A percentile compares a stretch with the other conserved stretches of the same genome.
phyloP scores from a whole-genome alignment of 208 protist genomes.

The Acanthamoeba triangularis region DNA sequence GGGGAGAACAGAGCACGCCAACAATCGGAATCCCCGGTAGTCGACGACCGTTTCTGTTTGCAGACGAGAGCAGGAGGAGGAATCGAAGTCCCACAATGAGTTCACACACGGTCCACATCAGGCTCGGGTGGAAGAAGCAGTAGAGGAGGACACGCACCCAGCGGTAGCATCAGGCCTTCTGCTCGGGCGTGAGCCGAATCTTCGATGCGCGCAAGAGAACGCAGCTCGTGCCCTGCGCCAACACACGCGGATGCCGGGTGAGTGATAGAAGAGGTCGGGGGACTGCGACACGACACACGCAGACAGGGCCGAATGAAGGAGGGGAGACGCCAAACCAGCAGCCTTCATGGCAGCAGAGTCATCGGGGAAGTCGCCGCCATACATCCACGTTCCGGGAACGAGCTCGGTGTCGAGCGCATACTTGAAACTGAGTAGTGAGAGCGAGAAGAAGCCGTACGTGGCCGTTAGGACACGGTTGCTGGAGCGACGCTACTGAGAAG shows the following conservation, averaged over 20 bases:
- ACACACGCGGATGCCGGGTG: no score
- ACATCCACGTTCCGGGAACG: conserved; percentile 23
- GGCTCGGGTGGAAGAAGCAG: no score
- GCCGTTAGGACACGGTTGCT: no score
- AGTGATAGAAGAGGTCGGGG: no score
- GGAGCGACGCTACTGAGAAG: background rate
- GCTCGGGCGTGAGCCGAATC: background rate
- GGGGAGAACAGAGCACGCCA: conserved; percentile 51
- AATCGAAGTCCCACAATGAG: no score
- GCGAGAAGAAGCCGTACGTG: background rate
- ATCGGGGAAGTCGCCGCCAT: conserved; percentile 73
- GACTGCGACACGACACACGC: no score
- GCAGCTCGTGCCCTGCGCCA: conserved; percentile 23
- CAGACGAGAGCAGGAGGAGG: no score
- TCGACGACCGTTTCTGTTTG: conserved; percentile 59
- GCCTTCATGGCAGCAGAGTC: conserved; percentile 62
- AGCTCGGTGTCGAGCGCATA: conserved; percentile 64
- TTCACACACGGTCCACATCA: no score
- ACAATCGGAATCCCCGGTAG: conserved; percentile 64
- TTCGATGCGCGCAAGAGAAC: conserved; percentile 19
- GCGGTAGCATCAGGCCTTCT: background rate
- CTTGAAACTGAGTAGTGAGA: conserved; percentile 24
- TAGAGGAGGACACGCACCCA: background rate
- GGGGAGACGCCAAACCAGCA: no score
- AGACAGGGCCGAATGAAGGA: no score